Evolutionary conservation across 1,284 basidiomycete genomes (phyloP).

Genomic region (Ustilago shanxiensis): DNA sequence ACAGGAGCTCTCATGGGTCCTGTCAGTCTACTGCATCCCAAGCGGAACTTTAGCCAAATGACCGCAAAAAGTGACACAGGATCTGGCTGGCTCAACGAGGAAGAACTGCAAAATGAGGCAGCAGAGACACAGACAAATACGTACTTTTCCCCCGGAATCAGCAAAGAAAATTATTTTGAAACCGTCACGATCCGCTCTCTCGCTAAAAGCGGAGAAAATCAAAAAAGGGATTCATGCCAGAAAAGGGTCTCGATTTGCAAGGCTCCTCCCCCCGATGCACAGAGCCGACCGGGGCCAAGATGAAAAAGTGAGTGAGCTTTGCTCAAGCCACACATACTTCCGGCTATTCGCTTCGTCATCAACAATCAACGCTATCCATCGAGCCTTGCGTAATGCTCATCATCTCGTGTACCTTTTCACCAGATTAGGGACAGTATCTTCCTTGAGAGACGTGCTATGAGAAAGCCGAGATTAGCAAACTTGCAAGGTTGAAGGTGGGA

Average conservation of each 20-base stretch:
- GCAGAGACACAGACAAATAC: neutral
- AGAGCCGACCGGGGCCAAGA: neutral
- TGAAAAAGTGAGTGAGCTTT: neutral
- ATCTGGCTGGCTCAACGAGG: neutral
- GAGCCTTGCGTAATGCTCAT: neutral
- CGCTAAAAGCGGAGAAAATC: neutral
- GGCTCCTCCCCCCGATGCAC: neutral
- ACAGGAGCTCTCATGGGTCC: neutral
- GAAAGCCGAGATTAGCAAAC: neutral
- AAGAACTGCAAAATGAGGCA: slow-evolving; percentile 4
- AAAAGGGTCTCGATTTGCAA: slow-evolving; percentile 1
- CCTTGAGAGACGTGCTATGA: too few species aligned
- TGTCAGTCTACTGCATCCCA: neutral
- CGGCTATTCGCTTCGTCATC: slow-evolving; percentile 1
- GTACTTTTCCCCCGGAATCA: neutral
- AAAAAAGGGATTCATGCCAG: neutral
- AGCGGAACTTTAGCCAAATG: neutral
- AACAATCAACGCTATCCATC: neutral
- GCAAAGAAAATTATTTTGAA: neutral
- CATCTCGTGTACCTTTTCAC: too few species aligned
- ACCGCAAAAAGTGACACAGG: slow-evolving; percentile 1
- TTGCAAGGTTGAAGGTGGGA: neutral
- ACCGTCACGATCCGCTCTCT: neutral
- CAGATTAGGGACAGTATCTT: too few species aligned
- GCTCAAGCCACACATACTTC: neutral